Conservation (phyloP, 306 rosid genomes). For the Arachis hypogaea region DNA sequence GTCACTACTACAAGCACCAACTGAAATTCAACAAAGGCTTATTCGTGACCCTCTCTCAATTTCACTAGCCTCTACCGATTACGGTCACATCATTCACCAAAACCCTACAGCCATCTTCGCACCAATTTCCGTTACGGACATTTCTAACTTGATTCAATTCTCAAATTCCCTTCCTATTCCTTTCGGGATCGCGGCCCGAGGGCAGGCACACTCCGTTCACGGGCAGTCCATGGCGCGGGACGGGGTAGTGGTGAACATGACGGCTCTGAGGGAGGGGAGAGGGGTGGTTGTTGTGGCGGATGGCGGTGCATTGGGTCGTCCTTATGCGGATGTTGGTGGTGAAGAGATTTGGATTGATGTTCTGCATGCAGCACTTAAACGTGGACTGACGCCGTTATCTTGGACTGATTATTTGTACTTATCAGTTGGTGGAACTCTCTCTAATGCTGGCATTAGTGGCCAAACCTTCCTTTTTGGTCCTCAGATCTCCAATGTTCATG, state of each 20-base stretch:
- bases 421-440: slow-evolving; percentile 85
- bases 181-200: slow-evolving; percentile 64
- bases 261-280: slow-evolving; percentile 25
- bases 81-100: slow-evolving; percentile 55
- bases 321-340: slow-evolving; percentile 79
- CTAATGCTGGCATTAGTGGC: slow-evolving; percentile 94
- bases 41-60: slow-evolving; percentile 50
- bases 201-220: slow-evolving; percentile 73
- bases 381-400: slow-evolving; percentile 65
- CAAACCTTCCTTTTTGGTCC: slow-evolving; percentile 80
- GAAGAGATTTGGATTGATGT: slow-evolving; percentile 85
- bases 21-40: slow-evolving; percentile 36
- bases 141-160: slow-evolving; percentile 45
- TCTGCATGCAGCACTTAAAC: slow-evolving; percentile 50
- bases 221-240: slow-evolving; percentile 72
- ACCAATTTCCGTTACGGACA: slow-evolving; percentile 56
- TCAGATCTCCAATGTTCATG: slow-evolving; percentile 73
- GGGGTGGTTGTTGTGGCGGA: slow-evolving; percentile 45
- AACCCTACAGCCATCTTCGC: slow-evolving; percentile 51
- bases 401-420: slow-evolving; percentile 84
- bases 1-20: slow-evolving; percentile 45
- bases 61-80: slow-evolving; percentile 64
- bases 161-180: slow-evolving; percentile 50
- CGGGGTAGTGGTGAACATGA: slow-evolving; percentile 88
- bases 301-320: neutral